phyloP scores from a whole-genome alignment of 2,329 filamentous ascomycete genomes.

The Cercospora zeae-maydis region DNA sequence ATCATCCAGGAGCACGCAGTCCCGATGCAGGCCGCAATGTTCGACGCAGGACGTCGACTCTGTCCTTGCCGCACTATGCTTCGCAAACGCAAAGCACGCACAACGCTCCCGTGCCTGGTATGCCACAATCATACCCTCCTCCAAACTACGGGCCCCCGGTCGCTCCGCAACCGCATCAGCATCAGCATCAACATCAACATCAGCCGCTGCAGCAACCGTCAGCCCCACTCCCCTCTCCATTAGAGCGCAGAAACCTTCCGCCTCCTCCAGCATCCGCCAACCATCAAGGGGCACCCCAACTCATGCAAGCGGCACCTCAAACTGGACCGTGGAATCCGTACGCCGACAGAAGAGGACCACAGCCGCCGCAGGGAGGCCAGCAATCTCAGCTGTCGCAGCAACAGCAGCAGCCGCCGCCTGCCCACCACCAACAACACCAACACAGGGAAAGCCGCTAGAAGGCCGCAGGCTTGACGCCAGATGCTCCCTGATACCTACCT shows the following conservation, averaged over 20 bases:
- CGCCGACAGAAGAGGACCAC: conserved; percentile 22
- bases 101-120: conserved; percentile 8
- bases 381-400: neutral
- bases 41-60: conserved; percentile 29
- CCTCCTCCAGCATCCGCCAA: conserved; percentile 9
- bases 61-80: conserved; percentile 27
- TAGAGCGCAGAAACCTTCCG: conserved; percentile 16
- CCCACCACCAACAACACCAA: neutral
- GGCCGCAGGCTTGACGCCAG: neutral
- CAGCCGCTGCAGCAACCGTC: conserved; percentile 19
- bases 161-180: conserved; percentile 22
- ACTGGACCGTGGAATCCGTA: conserved; percentile 37
- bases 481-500: neutral
- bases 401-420: neutral
- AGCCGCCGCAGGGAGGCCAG: neutral
- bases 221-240: conserved; percentile 24
- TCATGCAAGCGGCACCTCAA: conserved; percentile 35
- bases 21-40: conserved; percentile 31
- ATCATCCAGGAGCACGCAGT: conserved; percentile 24
- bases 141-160: conserved; percentile 23
- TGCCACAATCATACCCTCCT: conserved; percentile 20
- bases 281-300: conserved; percentile 16
- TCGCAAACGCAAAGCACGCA: conserved; percentile 9
- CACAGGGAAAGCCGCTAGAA: conserved; percentile 10
- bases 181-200: too few relatives aligned